Conservation (phyloP, 129 eudicot species). For the Lactuca saligna region DNA sequence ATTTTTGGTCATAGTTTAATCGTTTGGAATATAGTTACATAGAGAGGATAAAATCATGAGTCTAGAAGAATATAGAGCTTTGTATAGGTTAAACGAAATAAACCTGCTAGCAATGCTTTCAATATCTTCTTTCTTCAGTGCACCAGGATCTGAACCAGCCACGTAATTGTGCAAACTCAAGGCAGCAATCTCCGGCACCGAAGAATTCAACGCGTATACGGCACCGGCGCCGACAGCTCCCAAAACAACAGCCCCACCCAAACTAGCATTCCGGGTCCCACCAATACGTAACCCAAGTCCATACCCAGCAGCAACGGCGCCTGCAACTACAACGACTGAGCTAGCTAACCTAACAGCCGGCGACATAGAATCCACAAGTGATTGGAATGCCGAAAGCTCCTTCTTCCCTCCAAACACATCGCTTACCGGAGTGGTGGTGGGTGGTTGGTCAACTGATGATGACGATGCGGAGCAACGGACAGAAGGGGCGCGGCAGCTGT, state of each 20-base stretch:
- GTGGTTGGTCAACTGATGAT: constrained; percentile 29
- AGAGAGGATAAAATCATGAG: neutral
- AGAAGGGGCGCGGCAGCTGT: constrained; percentile 26
- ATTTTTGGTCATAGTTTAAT: neutral
- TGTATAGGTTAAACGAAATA: constrained; percentile 3
- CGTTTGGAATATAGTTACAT: neutral
- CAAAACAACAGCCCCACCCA: constrained; percentile 72
- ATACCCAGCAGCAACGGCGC: constrained; percentile 81
- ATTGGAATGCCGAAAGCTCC: constrained; percentile 64
- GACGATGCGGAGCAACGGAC: constrained; percentile 36
- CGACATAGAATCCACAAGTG: constrained; percentile 66
- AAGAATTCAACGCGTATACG: constrained; percentile 66
- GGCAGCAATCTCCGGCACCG: constrained; percentile 96
- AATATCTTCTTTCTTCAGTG: constrained; percentile 68
- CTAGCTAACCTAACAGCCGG: constrained; percentile 68
- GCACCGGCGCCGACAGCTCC: constrained; percentile 92
- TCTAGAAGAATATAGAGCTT: neutral
- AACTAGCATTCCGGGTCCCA: constrained; percentile 49
- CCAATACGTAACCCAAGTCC: constrained; percentile 71
- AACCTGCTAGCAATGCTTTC: constrained; percentile 79
- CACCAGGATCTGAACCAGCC: constrained; percentile 61
- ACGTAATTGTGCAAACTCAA: constrained; percentile 76
- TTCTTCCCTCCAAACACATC: constrained; percentile 67
- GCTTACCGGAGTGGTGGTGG: constrained; percentile 24
- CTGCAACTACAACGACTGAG: constrained; percentile 71